phyloP scores from a whole-genome alignment of 2,329 filamentous ascomycete genomes.

The Lecanicillium sp. region DNA sequence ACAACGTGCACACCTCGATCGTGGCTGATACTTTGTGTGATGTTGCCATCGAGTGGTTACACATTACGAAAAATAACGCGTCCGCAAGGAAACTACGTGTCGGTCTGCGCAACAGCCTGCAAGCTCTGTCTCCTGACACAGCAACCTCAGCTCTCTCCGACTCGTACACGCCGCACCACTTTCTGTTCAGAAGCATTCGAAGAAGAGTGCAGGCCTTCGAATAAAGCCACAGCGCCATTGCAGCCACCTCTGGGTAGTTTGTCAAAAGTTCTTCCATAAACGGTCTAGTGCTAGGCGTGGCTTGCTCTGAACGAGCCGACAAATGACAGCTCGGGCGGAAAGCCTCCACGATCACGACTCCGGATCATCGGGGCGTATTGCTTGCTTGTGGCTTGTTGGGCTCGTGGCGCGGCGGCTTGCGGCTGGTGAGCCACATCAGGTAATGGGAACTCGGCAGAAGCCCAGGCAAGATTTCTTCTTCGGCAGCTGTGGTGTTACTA shows the following conservation, averaged over 20 bases:
- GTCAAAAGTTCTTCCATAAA: slow-evolving; percentile 10
- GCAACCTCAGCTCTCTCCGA: not conserved
- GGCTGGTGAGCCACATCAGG: slow-evolving; percentile 4
- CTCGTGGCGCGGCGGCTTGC: too few species aligned
- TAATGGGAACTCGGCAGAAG: slow-evolving; percentile 3
- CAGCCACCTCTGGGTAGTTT: not conserved
- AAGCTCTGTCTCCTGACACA: not conserved
- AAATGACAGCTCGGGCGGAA: not conserved
- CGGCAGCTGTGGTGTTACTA: not conserved
- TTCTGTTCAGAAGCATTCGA: not conserved
- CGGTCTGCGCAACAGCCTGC: too few species aligned
- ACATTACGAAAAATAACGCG: too few species aligned
- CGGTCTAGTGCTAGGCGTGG: slow-evolving; percentile 1
- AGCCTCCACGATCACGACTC: slow-evolving; percentile 8
- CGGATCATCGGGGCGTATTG: slow-evolving; percentile 11
- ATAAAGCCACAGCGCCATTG: slow-evolving; percentile 9
- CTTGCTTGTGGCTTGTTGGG: slow-evolving; percentile 2
- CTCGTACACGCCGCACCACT: not conserved
- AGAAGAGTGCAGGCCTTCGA: not conserved
- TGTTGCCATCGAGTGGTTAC: too few species aligned
- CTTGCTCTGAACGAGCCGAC: slow-evolving; percentile 10
- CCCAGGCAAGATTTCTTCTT: too few species aligned
- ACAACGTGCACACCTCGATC: not conserved
- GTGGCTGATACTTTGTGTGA: too few species aligned
- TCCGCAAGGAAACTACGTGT: too few species aligned